phyloP scores from a whole-genome alignment of 202 grass and related monocot genomes.

The Musa balbisiana region DNA sequence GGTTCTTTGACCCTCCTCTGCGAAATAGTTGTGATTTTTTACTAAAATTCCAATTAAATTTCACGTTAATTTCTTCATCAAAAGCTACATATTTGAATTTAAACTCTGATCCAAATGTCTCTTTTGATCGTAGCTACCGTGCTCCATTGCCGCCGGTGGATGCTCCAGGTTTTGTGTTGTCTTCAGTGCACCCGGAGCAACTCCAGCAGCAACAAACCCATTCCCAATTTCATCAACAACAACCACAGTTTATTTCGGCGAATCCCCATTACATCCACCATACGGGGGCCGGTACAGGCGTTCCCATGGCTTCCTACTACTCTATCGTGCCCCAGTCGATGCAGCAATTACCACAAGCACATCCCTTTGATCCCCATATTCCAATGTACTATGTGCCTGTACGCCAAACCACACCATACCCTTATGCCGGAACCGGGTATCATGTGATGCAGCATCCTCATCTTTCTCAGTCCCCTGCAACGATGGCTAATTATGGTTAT shows the following conservation, averaged over 20 bases:
- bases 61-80: conserved; percentile 27
- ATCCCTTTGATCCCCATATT: conserved; percentile 35
- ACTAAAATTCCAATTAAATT: background rate
- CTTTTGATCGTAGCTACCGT: conserved; percentile 47
- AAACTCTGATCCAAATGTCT: conserved; percentile 37
- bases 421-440: conserved; percentile 55
- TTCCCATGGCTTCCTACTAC: conserved; percentile 71
- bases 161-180: conserved; percentile 4
- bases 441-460: conserved; percentile 55
- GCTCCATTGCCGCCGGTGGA: conserved; percentile 30
- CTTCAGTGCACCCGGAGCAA: conserved; percentile 12
- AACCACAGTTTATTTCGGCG: conserved; percentile 23
- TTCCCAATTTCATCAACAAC: conserved; percentile 22
- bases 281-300: conserved; percentile 48
- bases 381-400: conserved; percentile 78
- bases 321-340: conserved; percentile 24
- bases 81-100: conserved; percentile 51
- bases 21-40: background rate
- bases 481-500: conserved; percentile 60
- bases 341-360: conserved; percentile 31
- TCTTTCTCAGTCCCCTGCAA: conserved; percentile 27
- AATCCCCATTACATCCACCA: conserved; percentile 94
- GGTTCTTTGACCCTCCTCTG: background rate
- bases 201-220: conserved; percentile 41
- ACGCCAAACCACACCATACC: conserved; percentile 38